Evolutionary conservation across 306 rosid species (phyloP).

Genomic region (Albizia julibrissin): DNA sequence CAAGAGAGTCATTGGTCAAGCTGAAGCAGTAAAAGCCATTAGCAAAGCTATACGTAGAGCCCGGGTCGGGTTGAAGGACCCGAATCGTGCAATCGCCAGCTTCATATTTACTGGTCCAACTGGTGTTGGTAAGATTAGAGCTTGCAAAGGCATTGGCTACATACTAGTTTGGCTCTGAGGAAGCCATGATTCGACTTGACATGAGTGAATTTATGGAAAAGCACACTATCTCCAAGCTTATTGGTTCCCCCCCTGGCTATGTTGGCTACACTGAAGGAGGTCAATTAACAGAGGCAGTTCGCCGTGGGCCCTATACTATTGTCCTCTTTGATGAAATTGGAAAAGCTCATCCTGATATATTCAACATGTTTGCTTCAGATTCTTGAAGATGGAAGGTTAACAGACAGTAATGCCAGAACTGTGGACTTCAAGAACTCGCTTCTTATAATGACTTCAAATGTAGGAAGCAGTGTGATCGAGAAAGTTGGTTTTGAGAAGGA

Average conservation of each 20-base stretch:
- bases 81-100: too few species aligned
- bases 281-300: constrained; percentile 88
- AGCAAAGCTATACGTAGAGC: too few species aligned
- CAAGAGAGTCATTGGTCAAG: too few species aligned
- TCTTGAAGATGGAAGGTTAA: constrained; percentile 90
- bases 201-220: constrained; percentile 99
- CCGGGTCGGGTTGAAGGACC: too few species aligned
- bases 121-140: too few species aligned
- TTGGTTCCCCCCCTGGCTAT: constrained; percentile 97
- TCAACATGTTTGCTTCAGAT: too few species aligned
- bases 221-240: constrained; percentile 91
- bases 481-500: constrained; percentile 98
- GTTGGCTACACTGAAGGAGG: constrained; percentile 98
- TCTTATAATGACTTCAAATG: constrained; percentile 81
- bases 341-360: too few species aligned
- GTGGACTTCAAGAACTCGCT: constrained; percentile 56
- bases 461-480: constrained; percentile 96
- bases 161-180: constrained; percentile 36
- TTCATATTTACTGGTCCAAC: too few species aligned
- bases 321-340: too few species aligned
- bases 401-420: constrained; percentile 92
- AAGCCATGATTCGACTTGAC: constrained; percentile 96
- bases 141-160: too few species aligned
- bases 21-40: too few species aligned
- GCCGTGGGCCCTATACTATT: constrained; percentile 88